Evolutionary conservation across 106 monocot species (phyloP), one percentile per base, ranked within the genome.

Genomic region (Hemerocallis citrina): DNA sequence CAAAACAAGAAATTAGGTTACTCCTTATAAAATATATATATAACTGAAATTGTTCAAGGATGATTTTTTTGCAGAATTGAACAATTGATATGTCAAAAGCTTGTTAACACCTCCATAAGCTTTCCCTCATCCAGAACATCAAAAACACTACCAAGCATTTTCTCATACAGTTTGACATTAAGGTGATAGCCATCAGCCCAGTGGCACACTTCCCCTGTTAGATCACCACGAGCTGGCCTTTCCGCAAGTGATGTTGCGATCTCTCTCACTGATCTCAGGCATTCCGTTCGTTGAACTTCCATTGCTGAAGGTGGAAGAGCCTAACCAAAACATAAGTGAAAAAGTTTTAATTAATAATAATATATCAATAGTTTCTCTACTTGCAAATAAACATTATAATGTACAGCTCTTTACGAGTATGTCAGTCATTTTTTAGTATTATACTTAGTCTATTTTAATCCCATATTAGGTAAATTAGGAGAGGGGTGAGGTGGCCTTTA

Each of bases 171-270:
- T 65, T 57, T 78, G 55, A 89, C 80, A 72, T 95, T 95, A 62
- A 95, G 81, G 56, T 78, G 86, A 68, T 95, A 95, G 22, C 94
- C 94, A 78, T 95, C 89, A 49, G 89, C 86, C 94, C 94, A 95
- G 66, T 95, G 94, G 66, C 94, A 89, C 66, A 86, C 80, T 70
- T 95, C 89, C 52, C 94, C 86, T 66, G 78, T 81, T 46, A 95
- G 66, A 76, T 95, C 94, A 68, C 94, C 89, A 34, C 94, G 82
- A 36, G 89, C 86, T 47, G 94, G 94, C 64, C 94, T 89, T 56
- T 95, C 94, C 41, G 86, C 81, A 70, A 95, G 89, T 55, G 75
- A 50, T 33, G 65, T 77, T 4, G 89, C 71, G 19, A 83, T 65
- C 38, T 95, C 94, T 62, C 79, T 89, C 30, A 95, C 63, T 42